Evolutionary conservation across 345 rosid genomes (phyloP).

Genomic region (Eucalyptus camaldulensis): DNA sequence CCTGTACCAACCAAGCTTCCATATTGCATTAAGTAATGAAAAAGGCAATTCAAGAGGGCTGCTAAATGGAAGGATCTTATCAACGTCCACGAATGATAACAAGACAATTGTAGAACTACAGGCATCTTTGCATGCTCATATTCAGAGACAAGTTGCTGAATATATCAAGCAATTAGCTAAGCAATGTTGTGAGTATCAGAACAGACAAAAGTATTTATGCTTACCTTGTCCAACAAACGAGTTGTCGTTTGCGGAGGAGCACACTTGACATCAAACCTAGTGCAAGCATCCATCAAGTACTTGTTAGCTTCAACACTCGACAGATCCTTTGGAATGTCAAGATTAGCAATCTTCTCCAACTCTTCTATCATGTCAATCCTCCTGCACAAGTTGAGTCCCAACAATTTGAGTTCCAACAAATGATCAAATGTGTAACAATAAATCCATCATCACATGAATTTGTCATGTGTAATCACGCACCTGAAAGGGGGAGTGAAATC

Average conservation of each 20-base stretch:
- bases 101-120: not conserved
- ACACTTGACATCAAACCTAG: conserved; percentile 71
- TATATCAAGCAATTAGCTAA: not conserved
- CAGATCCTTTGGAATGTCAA: conserved; percentile 78
- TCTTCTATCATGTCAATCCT: conserved; percentile 87
- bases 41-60: not conserved
- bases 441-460: not conserved
- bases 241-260: conserved; percentile 89
- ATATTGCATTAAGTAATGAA: not conserved
- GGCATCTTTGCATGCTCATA: not conserved
- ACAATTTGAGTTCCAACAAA: not conserved
- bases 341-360: conserved; percentile 82
- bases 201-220: not conserved
- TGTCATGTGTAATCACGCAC: conserved; percentile 5
- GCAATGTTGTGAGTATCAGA: not conserved
- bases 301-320: conserved; percentile 73
- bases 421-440: not conserved
- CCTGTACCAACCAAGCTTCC: not conserved
- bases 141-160: not conserved
- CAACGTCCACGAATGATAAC: no score
- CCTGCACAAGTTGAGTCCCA: conserved; percentile 18
- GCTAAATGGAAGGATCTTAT: no score
- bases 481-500: conserved; percentile 98
- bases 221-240: conserved; percentile 84
- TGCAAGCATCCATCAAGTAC: conserved; percentile 62